phyloP scores from a whole-genome alignment of 169 alveolate genomes.

The Eimeria maxima region DNA sequence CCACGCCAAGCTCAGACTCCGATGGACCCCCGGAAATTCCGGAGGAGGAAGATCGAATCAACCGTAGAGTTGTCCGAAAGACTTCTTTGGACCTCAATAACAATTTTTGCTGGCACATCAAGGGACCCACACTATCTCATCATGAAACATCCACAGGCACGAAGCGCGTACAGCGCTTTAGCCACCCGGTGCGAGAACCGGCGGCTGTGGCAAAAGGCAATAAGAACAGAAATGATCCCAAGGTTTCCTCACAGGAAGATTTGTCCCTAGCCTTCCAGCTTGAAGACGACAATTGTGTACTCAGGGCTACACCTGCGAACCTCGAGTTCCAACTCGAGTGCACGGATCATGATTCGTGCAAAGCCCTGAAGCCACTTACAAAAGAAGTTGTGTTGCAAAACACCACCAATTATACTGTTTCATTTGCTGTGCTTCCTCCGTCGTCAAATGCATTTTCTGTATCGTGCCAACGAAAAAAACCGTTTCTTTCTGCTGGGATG shows the following conservation, averaged over 20 bases:
- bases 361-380: neutral
- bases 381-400: constrained; percentile 48
- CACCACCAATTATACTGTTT: constrained; percentile 3
- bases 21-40: constrained; percentile 47
- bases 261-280: neutral
- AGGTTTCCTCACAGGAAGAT: neutral
- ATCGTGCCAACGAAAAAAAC: neutral
- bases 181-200: neutral
- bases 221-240: neutral
- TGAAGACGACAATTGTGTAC: constrained; percentile 1
- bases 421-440: constrained; percentile 42
- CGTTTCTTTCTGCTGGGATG: constrained; percentile 26
- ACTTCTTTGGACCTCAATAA: neutral
- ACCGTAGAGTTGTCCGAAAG: neutral
- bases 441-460: constrained; percentile 19
- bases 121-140: neutral
- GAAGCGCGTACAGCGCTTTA: neutral
- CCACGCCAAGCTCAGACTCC: constrained; percentile 39
- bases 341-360: neutral
- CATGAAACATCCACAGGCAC: neutral
- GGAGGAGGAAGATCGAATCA: neutral
- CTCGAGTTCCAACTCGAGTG: constrained; percentile 24
- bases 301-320: constrained; percentile 36
- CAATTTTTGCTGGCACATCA: neutral
- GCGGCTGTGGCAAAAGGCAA: neutral